Evolutionary conservation across 192 early-diverging fungal genomes (phyloP).

Genomic region (Coemansia sp.): DNA sequence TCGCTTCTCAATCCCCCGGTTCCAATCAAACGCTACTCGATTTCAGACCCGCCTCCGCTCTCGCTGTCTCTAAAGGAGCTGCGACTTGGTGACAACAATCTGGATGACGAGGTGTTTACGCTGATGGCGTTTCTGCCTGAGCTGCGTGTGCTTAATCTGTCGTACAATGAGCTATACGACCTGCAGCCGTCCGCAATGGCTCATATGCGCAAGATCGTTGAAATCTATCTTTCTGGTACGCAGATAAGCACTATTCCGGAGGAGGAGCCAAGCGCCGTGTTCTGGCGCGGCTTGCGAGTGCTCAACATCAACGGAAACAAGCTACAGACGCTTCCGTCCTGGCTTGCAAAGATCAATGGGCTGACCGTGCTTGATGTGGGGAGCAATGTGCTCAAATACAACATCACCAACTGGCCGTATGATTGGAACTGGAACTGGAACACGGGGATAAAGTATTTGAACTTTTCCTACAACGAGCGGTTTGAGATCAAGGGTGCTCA

Average conservation of each 20-base stretch:
- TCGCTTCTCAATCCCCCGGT: constrained; percentile 18
- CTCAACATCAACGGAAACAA: constrained; percentile 90
- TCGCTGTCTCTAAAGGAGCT: constrained; percentile 61
- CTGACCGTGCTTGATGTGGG: constrained; percentile 82
- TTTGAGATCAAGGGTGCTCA: constrained; percentile 81
- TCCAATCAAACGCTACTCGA: constrained; percentile 46
- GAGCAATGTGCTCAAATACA: constrained; percentile 86
- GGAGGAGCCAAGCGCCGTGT: constrained; percentile 73
- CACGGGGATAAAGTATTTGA: constrained; percentile 81
- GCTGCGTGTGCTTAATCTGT: constrained; percentile 75
- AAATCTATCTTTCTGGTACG: constrained; percentile 84
- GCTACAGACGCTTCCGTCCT: constrained; percentile 84
- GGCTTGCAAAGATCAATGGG: constrained; percentile 83
- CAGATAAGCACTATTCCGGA: constrained; percentile 79
- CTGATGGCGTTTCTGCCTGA: constrained; percentile 72
- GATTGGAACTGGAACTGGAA: constrained; percentile 99
- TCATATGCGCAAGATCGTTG: constrained; percentile 66
- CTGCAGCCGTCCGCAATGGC: constrained; percentile 74
- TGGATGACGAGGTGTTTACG: constrained; percentile 79
- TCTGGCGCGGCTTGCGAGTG: constrained; percentile 65
- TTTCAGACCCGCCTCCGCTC: constrained; percentile 58
- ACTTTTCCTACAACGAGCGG: constrained; percentile 87
- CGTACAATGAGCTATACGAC: constrained; percentile 78
- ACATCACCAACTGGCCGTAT: constrained; percentile 92
- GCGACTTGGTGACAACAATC: constrained; percentile 78